Evolutionary conservation across 2,329 filamentous ascomycete species (phyloP), one percentile per base, ranked within the genome.

Genomic region (Rachicladosporium sp.): DNA sequence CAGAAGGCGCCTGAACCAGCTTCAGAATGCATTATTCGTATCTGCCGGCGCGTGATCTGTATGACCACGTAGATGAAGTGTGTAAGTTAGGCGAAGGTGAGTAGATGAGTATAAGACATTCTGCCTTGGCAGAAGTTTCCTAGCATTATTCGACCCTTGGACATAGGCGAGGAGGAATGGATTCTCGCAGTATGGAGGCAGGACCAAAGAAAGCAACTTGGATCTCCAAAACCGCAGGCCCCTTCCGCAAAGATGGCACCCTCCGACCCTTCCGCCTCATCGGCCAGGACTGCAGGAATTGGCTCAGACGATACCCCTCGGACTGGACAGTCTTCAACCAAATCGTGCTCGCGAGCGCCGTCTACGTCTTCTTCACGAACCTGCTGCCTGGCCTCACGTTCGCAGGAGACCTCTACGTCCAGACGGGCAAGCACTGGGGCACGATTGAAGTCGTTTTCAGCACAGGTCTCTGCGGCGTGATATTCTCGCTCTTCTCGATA

Each of bases 351-450:
- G 76, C 76, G 15, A 78, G 74, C 50, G 71, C 76, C 1, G 68
- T 80, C 23, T 79, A 78, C 56, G 68, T 80, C 43, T 80, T 79
- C 62, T 80, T 80, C 52, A 79, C 75, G 21, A 80, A 80, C 51
- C 63, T 80, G 4, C 57, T 81, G 8, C 77, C 77, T 0, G 76
- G 77, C 2, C 79, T 80, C 50, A 80, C 76, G 0, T 80, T 80
- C 57, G 76, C 76, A 0, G 76, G 71, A 53, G 77, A 80, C 53
- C 56, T 80, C 41, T 78, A 76, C 51, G 69, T 71, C 4, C 58
- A 76, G 45, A 80, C 76, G 0, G 76, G 76, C 10, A 61, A 69
- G 50, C 76, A 70, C 21, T 80, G 76, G 73, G 76, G 76, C 1
- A 76, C 76, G 1, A 77, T 80, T 38, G 77, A 80, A 52, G 74